phyloP scores from a whole-genome alignment of 202 grass and related monocot genomes.

The Setaria viridis region DNA sequence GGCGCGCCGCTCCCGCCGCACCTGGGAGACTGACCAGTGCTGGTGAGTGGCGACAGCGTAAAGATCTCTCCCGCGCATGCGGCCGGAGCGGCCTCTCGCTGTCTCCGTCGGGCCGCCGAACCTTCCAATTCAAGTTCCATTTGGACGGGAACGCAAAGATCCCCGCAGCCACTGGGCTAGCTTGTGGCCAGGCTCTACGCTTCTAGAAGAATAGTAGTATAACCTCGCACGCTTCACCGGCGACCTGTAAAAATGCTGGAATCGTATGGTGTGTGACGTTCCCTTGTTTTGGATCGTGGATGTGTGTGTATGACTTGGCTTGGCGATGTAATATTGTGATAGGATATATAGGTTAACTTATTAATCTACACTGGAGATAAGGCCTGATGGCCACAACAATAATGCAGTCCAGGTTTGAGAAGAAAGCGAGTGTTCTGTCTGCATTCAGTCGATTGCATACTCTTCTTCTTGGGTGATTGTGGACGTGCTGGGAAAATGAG shows the following conservation, averaged over 20 bases:
- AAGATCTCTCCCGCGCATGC: neutral
- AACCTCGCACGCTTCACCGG: conserved; percentile 2
- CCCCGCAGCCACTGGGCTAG: neutral
- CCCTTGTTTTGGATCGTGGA: conserved; percentile 15
- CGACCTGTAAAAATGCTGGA: conserved; percentile 10
- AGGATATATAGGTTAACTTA: conserved; percentile 22
- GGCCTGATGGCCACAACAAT: conserved; percentile 21
- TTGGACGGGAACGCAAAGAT: conserved; percentile 26
- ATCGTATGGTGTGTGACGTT: conserved; percentile 30
- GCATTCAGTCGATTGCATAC: neutral
- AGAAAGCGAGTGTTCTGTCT: conserved; percentile 11
- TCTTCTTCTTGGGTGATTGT: conserved; percentile 23
- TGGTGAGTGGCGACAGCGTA: conserved; percentile 42
- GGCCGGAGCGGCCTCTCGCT: neutral
- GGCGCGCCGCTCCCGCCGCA: conserved; percentile 45
- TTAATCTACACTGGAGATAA: conserved; percentile 18
- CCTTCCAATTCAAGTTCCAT: neutral
- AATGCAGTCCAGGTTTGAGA: neutral
- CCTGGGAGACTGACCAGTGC: conserved; percentile 95
- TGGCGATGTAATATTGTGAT: conserved; percentile 2
- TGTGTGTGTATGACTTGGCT: conserved; percentile 22
- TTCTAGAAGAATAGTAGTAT: conserved; percentile 23
- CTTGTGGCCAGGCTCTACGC: conserved; percentile 1
- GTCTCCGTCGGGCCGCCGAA: conserved; percentile 9
- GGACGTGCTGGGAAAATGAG: conserved; percentile 5